Base-by-base conservation (phyloP, 352 stramenopile species). In the Globisporangium okanoganense region DNA sequence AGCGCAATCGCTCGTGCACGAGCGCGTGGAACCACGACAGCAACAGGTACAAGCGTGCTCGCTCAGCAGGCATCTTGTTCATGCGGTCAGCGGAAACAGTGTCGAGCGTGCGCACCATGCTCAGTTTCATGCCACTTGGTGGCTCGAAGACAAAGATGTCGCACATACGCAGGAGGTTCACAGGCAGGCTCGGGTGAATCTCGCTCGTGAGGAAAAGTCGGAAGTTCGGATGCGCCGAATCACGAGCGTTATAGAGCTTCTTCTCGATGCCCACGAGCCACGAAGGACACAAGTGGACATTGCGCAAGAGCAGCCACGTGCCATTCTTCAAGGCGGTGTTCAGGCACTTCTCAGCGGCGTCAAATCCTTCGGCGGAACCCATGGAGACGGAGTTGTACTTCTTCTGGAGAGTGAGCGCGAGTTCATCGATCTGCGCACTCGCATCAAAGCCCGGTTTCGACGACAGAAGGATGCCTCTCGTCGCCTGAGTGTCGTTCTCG, bases 191-290 rank as follows among this genome's bases (percentile, higher is more conserved):
- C 14, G 96, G 87, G 45, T 96, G 96, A 24, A 99, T 98, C 72
- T 99, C 97, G 65, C 93, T 98, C 0, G 98, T 99, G 53, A 99
- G 82, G 71, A 99, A 99, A 14, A 98, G 67, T 5, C 88, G 81
- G 59, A 96, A 96, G 64, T 79, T 81, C 5, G 76, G 75, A 44
- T 96, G 79, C 16, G 78, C 79, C 41, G 67, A 80, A 13, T 92
- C 82, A 13, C 85, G 84, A 12, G 82, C 79, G 43, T 87, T 93
- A 67, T 97, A 96, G 2, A 99, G 79, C 70, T 95, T 98, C 75
- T 99, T 99, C 64, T 99, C 97, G 18, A 99, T 82, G 18, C 80
- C 89, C 22, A 89, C 83, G 9, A 99, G 84, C 97, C 97, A 99
- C 38, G 89, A 94, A n/a, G 94, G 86, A 63, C 97, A 99, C 43